Evolutionary conservation across 306 rosid species (phyloP), one percentile per base, ranked within the genome.

Genomic region (Crataegus laevigata): DNA sequence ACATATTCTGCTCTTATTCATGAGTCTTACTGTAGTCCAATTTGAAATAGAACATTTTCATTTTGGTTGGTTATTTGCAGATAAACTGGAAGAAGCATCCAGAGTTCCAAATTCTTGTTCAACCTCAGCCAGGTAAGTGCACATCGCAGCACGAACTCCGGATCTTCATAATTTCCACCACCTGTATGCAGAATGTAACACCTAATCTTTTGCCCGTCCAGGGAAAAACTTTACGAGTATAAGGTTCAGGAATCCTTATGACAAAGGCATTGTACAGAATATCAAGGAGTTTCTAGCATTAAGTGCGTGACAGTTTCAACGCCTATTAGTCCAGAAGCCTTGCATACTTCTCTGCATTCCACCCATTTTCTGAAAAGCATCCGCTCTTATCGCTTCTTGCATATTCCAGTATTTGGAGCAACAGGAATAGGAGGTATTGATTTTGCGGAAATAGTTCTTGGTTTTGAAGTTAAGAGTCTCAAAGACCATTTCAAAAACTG

Each of bases 61-160:
- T 65, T 65, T 19, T 34, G 25, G 47, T 34, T 32, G 25, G 43
- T 18, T 3, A 42, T 59, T 68, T 77, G 60, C 65, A 82, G 90
- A 71, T 82, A 36, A 80, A 84, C 71, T 87, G 88, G 90, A 67
- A 76, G 75, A 84, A 81, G 78, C 80, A 84, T 77, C 84, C 87
- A 9, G 90, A 87, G 74, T 87, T 87, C 78, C 88, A 82, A 40
- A 26, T 19, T 43, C 40, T 50, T 79, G 55, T 40, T 63, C 81
- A 75, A 12, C 66, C 79, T 17, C 79, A 82, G 30, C 78, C 73
- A 70, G 90, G 90, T 84, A 77, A 60, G 36, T 59, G 60, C 28
- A 38, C 58, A 2, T 79, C 36, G 24, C 54, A 67, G 52, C n/a
- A 69, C 8, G 1, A 28, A 21, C 59, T 65, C 26, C 15, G 11